Evolutionary conservation across 2,329 filamentous ascomycete species (phyloP).

Genomic region (Colletotrichum agaves): DNA sequence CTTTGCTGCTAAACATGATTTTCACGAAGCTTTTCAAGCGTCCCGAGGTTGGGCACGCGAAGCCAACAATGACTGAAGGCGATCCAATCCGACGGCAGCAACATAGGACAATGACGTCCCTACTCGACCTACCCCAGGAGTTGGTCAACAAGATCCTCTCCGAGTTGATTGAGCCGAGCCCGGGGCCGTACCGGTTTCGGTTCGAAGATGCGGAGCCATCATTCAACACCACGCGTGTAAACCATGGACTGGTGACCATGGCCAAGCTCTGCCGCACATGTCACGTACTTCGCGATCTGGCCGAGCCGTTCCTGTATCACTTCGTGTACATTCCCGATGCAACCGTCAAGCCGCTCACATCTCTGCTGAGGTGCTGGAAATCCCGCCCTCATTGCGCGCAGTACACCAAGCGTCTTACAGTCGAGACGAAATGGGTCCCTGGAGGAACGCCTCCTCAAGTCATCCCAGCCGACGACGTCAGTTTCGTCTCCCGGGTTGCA

Average conservation of each 20-base stretch:
- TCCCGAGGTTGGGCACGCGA: too few species aligned
- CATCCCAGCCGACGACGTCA: conserved; percentile 1
- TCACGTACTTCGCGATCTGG: neutral
- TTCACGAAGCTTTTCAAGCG: neutral
- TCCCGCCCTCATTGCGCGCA: conserved; percentile 7
- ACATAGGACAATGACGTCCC: neutral
- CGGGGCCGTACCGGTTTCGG: conserved; percentile 12
- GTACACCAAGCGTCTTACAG: conserved; percentile 11
- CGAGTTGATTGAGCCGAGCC: neutral
- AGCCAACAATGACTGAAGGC: too few species aligned
- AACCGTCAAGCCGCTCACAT: neutral
- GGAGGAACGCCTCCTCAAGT: neutral
- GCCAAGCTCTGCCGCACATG: conserved; percentile 26
- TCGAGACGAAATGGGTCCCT: conserved; percentile 8
- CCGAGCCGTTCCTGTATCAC: conserved; percentile 14
- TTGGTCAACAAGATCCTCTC: conserved; percentile 19
- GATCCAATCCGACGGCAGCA: too few species aligned
- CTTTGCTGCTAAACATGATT: neutral
- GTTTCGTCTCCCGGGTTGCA: neutral
- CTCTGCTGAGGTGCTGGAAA: conserved; percentile 18
- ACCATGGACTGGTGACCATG: neutral
- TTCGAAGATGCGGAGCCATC: conserved; percentile 16
- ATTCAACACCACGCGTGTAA: neutral
- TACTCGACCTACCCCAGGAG: conserved; percentile 26
- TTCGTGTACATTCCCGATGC: conserved; percentile 15